Evolutionary conservation across 176 grass and related monocot genomes (phyloP).

Genomic region (Secale cereale): DNA sequence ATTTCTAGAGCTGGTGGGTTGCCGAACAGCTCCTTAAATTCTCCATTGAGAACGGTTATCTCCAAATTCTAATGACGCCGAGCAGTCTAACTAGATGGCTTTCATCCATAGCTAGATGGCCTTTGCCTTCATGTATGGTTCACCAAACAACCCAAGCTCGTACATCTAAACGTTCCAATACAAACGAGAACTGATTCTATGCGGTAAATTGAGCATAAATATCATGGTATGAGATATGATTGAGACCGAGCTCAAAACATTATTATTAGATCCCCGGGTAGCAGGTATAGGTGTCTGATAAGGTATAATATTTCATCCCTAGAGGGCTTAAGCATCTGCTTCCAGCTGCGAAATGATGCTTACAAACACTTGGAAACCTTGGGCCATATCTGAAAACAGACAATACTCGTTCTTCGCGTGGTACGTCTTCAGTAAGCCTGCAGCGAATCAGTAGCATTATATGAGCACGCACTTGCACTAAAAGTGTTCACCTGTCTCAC

Average conservation of each 20-base stretch:
- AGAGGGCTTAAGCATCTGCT: conserved; percentile 31
- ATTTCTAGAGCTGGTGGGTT: no score
- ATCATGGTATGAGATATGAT: neutral
- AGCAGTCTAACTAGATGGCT: no score
- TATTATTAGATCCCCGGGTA: neutral
- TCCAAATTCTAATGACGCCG: no score
- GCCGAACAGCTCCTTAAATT: no score
- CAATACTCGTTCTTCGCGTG: conserved; percentile 94
- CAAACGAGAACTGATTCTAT: neutral
- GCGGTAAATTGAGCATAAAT: neutral
- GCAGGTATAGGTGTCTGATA: neutral
- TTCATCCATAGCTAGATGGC: no score
- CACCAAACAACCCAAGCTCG: neutral
- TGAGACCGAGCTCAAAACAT: neutral
- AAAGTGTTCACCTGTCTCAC: neutral
- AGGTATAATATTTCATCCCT: neutral
- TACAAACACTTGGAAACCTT: conserved; percentile 80
- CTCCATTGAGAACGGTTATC: no score
- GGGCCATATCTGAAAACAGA: conserved; percentile 87
- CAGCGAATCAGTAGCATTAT: neutral
- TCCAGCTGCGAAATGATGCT: conserved; percentile 92
- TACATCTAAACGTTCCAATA: neutral
- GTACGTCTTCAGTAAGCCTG: conserved; percentile 88
- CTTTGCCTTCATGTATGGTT: no score
- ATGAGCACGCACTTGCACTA: conserved; percentile 6